Evolutionary conservation across 2,329 filamentous ascomycete genomes (phyloP).

Genomic region (Sporothrix schenckii): DNA sequence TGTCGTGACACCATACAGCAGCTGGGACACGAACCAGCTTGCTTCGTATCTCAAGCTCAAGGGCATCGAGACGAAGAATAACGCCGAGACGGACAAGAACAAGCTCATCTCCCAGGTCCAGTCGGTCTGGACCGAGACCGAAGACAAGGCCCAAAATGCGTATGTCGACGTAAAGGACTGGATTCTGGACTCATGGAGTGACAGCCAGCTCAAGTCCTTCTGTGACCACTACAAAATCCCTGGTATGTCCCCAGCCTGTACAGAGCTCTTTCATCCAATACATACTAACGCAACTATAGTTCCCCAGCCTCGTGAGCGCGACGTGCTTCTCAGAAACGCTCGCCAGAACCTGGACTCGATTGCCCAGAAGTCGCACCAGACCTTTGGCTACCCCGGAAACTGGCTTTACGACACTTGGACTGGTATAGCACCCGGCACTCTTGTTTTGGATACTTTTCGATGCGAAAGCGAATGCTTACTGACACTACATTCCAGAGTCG

Average conservation of each 20-base stretch:
- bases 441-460: background rate
- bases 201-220: slow-evolving; percentile 91
- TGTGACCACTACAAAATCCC: slow-evolving; percentile 86
- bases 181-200: slow-evolving; percentile 94
- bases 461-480: background rate
- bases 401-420: slow-evolving; percentile 93
- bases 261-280: background rate
- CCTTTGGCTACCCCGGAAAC: slow-evolving; percentile 83
- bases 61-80: slow-evolving; percentile 69
- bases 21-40: slow-evolving; percentile 73
- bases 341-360: slow-evolving; percentile 79
- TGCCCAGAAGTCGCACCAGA: slow-evolving; percentile 75
- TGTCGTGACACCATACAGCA: slow-evolving; percentile 73
- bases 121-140: slow-evolving; percentile 74
- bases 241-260: slow-evolving; percentile 44
- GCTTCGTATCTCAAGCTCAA: slow-evolving; percentile 68
- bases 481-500: slow-evolving; percentile 59
- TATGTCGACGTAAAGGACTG: slow-evolving; percentile 78
- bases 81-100: slow-evolving; percentile 69
- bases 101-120: slow-evolving; percentile 70
- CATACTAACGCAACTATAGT: slow-evolving; percentile 47
- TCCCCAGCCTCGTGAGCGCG: slow-evolving; percentile 83
- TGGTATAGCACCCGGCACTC: slow-evolving; percentile 38
- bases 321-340: slow-evolving; percentile 74
- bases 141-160: slow-evolving; percentile 72